Base-by-base conservation (phyloP, 495 filamentous ascomycete species). In the Haplographium delicatum region DNA sequence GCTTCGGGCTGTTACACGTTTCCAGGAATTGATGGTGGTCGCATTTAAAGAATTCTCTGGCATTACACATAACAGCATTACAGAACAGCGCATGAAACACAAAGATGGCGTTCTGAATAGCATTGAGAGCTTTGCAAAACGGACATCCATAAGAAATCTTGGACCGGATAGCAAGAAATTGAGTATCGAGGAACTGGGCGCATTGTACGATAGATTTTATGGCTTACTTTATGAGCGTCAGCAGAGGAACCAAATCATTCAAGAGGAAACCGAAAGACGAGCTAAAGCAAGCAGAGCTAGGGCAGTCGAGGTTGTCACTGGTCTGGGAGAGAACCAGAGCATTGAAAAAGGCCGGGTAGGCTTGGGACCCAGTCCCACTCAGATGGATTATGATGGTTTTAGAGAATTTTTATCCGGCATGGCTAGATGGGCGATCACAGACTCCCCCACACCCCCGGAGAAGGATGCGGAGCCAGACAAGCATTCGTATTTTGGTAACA, bases 1-100 rank as follows among this genome's bases (percentile, higher is more conserved):
- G 62, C 70, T 96, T 19, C 77, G 91, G 51, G 88, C 89, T 7
- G 91, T 98, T 30, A 98, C 94, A 0, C 78, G 87, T 35, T 98
- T 98, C 66, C 93, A 98, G 63, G 93, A 97, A 61, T 75, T 98
- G 46, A 96, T 98, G 88, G 93, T 98, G 2, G 91, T 96, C 3
- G 93, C 93, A 10, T 97, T 97, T 72, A 96, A 94, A 52, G 93
- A 98, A 59, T 98, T 98, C 58, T 84, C 91, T 1, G 88, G 82
- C 7, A 95, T 98, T 60, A 98, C 93, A 0, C 91, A 97, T 60
- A 83, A 78, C 58, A 96, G 85, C 30, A 89, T 98, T 46, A 82
- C 80, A 2, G 93, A 97, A 53, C 81, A 94, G 54, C 86, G 93
- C 18, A 72, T 84, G 13, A 95, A 90, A 63, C 89, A 95, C 67